Conservation (phyloP, 768 basidiomycete species). For the Megacollybia marginata region DNA sequence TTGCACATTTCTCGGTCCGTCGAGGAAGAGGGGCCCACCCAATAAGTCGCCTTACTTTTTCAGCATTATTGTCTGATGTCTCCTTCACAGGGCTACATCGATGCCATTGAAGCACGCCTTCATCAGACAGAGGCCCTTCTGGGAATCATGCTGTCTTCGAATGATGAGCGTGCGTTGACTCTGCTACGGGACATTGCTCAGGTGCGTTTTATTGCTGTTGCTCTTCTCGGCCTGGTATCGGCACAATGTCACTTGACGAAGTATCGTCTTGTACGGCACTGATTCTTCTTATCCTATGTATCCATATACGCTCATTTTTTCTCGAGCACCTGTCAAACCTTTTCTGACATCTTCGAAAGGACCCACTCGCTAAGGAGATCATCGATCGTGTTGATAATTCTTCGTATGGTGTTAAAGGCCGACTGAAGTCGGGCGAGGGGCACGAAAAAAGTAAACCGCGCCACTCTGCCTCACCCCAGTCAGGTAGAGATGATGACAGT, state of each 20-base stretch:
- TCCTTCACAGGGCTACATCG: constrained; percentile 81
- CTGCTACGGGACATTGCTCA: constrained; percentile 45
- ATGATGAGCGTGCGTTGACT: constrained; percentile 30
- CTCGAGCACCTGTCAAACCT: constrained; percentile 1
- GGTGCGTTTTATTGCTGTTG: constrained; percentile 22
- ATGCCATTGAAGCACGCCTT: constrained; percentile 84
- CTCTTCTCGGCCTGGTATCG: not conserved
- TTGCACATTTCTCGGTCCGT: constrained; percentile 74
- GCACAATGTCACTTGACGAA: too few relatives aligned
- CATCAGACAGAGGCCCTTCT: constrained; percentile 89
- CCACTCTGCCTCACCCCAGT: not conserved
- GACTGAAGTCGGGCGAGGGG: constrained; percentile 37
- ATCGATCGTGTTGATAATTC: constrained; percentile 76
- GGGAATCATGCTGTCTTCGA: constrained; percentile 65
- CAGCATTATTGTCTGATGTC: too few relatives aligned
- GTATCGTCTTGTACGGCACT: too few relatives aligned
- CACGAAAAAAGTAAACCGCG: not conserved
- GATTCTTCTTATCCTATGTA: too few relatives aligned
- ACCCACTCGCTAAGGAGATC: constrained; percentile 69
- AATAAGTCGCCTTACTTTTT: too few relatives aligned
- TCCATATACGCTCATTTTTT: constrained; percentile 6
- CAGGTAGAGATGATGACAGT: not conserved
- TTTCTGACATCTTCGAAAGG: constrained; percentile 31
- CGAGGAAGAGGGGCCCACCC: constrained; percentile 73
- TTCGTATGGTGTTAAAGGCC: constrained; percentile 69